Conservation (phyloP, 2,329 filamentous ascomycete genomes). For the Dactylellina cionopaga region DNA sequence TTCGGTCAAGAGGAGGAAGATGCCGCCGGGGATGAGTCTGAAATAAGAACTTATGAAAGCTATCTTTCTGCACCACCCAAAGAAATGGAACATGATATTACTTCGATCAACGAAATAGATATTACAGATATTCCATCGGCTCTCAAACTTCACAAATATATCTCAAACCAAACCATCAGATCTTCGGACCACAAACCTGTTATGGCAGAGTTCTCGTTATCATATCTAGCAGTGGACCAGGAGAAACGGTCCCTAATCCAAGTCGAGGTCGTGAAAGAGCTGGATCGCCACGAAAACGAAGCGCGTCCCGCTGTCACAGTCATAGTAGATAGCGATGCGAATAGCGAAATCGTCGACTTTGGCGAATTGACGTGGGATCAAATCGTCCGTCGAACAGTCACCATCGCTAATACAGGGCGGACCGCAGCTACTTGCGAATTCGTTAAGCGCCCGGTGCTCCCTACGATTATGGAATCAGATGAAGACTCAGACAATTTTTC, state of each 20-base stretch:
- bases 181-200: slow-evolving; percentile 97
- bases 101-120: slow-evolving; percentile 49
- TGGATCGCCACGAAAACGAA: slow-evolving; percentile 93
- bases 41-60: slow-evolving; percentile 54
- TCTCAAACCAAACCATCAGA: slow-evolving; percentile 85
- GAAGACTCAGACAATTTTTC: slow-evolving; percentile 45
- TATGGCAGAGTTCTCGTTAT: slow-evolving; percentile 80
- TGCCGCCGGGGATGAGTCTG: slow-evolving; percentile 69
- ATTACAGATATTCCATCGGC: slow-evolving; percentile 35
- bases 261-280: slow-evolving; percentile 76
- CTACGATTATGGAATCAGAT: slow-evolving; percentile 62
- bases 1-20: slow-evolving; percentile 63
- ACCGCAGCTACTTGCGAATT: slow-evolving; percentile 83
- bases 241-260: slow-evolving; percentile 85
- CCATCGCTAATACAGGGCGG: slow-evolving; percentile 89
- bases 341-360: slow-evolving; percentile 76
- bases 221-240: slow-evolving; percentile 86
- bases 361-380: slow-evolving; percentile 77
- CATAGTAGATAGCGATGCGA: slow-evolving; percentile 69
- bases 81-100: slow-evolving; percentile 35
- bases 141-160: slow-evolving; percentile 67
- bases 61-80: too few relatives aligned
- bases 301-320: slow-evolving; percentile 82
- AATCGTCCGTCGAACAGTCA: slow-evolving; percentile 74
- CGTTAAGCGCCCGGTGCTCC: slow-evolving; percentile 73